Evolutionary conservation across 2,329 filamentous ascomycete species (phyloP).

Genomic region (Exophiala aquamarina): DNA sequence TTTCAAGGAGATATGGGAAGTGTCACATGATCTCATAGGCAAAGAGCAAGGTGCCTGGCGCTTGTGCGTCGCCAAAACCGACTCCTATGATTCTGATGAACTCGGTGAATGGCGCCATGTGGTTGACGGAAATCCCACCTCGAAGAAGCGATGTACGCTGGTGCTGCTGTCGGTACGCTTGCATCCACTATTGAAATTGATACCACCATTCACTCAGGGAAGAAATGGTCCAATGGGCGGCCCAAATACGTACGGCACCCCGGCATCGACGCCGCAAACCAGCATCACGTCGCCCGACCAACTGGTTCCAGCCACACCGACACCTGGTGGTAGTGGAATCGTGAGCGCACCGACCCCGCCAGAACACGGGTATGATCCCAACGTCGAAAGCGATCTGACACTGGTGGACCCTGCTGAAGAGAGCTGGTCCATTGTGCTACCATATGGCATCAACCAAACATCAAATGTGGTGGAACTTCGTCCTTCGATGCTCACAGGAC

Average conservation of each 20-base stretch:
- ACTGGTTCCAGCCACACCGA: constrained; percentile 39
- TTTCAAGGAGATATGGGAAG: constrained; percentile 58
- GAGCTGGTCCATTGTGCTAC: constrained; percentile 58
- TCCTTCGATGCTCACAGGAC: constrained; percentile 46
- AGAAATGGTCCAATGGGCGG: constrained; percentile 3
- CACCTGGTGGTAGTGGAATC: constrained; percentile 21
- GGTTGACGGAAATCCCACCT: constrained; percentile 5
- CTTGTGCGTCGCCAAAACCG: constrained; percentile 54
- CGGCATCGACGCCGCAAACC: constrained; percentile 28
- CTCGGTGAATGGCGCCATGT: constrained; percentile 37
- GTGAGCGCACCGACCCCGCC: constrained; percentile 28
- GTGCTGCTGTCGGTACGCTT: constrained; percentile 21
- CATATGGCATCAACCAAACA: constrained; percentile 46
- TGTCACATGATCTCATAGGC: constrained; percentile 56
- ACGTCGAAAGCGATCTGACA: constrained; percentile 53
- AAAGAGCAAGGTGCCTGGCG: constrained; percentile 55
- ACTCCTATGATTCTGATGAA: constrained; percentile 53
- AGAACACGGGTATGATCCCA: constrained; percentile 21
- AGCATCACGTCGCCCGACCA: constrained; percentile 40
- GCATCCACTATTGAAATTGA: constrained; percentile 10
- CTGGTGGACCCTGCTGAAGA: constrained; percentile 61
- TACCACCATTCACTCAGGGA: constrained; percentile 1
- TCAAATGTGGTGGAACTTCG: constrained; percentile 40
- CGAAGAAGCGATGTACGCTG: constrained; percentile 14
- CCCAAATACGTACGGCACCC: constrained; percentile 26